phyloP scores from a whole-genome alignment of 768 basidiomycete genomes.

The Antrodiella citrinella region DNA sequence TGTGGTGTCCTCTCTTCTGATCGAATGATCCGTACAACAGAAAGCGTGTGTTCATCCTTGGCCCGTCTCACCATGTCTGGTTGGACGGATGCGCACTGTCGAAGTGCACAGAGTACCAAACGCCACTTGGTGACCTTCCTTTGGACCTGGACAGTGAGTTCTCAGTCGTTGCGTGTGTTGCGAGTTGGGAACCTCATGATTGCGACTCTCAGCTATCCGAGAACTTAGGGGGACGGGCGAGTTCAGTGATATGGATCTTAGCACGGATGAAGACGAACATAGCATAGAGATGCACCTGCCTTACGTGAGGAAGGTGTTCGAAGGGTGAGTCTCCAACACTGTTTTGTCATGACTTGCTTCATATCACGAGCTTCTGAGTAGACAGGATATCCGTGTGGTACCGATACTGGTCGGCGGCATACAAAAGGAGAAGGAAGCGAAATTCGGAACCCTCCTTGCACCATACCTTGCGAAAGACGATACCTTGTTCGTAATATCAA shows the following conservation, averaged over 20 bases:
- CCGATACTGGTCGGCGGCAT: conserved; percentile 88
- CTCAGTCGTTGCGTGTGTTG: not conserved
- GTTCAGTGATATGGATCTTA: conserved; percentile 59
- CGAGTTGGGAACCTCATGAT: not conserved
- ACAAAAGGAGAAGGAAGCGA: conserved; percentile 45
- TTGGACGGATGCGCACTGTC: conserved; percentile 84
- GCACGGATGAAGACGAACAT: conserved; percentile 89
- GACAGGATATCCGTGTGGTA: conserved; percentile 71
- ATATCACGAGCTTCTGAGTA: conserved; percentile 23
- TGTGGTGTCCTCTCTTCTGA: no score
- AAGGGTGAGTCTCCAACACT: conserved; percentile 44
- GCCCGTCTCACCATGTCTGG: conserved; percentile 92
- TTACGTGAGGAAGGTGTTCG: conserved; percentile 78
- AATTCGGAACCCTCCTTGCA: conserved; percentile 65
- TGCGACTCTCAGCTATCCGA: conserved; percentile 43
- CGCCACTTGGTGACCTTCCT: conserved; percentile 76
- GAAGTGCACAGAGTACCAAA: conserved; percentile 67
- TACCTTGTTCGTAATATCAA: conserved; percentile 86
- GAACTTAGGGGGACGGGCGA: conserved; percentile 57
- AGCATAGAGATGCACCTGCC: conserved; percentile 98
- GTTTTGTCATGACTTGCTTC: not conserved
- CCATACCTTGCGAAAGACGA: conserved; percentile 71
- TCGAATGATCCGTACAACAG: conserved; percentile 30
- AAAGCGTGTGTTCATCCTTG: conserved; percentile 88
- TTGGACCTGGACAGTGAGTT: conserved; percentile 72